Conservation (phyloP, 352 stramenopile genomes). For the Globisporangium acanthophoron region DNA sequence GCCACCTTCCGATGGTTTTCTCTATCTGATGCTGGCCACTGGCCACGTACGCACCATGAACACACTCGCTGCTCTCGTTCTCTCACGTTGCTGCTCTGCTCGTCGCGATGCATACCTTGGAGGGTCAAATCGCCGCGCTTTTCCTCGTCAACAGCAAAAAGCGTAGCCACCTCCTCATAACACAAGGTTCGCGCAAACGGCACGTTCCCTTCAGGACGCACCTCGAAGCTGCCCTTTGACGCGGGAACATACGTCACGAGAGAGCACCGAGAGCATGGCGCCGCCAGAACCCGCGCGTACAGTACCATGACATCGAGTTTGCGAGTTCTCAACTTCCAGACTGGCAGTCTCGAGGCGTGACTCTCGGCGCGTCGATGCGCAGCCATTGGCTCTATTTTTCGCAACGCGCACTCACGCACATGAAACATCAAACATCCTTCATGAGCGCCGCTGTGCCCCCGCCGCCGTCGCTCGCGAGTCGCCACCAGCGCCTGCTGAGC, state of each 20-base stretch:
- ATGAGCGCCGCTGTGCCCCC: neutral
- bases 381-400: neutral
- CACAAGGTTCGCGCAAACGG: neutral
- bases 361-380: neutral
- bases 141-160: neutral
- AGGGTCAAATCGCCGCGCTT: too few relatives aligned
- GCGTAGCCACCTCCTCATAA: neutral
- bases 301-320: too few relatives aligned
- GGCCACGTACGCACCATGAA: too few relatives aligned
- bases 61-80: too few relatives aligned
- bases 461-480: constrained; percentile 1
- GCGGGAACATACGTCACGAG: neutral
- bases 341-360: neutral
- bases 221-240: neutral
- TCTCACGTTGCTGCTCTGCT: too few relatives aligned
- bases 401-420: neutral
- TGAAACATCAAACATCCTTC: neutral
- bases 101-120: too few relatives aligned
- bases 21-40: too few relatives aligned
- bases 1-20: too few relatives aligned
- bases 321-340: neutral
- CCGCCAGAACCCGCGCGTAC: too few relatives aligned
- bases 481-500: constrained; percentile 16
- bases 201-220: too few relatives aligned
- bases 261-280: too few relatives aligned